Percentiles rank a stretch among this genome's conserved stretches.
Evolutionary conservation across 1,139 yeast species (phyloP).

Genomic region (Blastobotrys persicus): DNA sequence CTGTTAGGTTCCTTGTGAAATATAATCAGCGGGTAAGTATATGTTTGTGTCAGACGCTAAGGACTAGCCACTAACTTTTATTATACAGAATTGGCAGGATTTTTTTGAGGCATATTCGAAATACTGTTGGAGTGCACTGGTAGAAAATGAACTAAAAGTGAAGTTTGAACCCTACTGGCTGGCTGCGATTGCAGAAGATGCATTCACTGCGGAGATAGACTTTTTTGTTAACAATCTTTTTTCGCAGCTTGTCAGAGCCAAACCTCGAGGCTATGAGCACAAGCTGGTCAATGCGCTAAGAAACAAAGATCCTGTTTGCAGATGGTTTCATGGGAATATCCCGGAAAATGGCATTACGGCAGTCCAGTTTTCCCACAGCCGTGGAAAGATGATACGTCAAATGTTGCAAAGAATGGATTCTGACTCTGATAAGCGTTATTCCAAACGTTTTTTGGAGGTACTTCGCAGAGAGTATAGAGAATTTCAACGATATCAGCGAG

Average conservation of each 20-base stretch:
- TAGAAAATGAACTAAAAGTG: neutral
- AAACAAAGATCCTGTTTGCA: neutral
- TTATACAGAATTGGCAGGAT: constrained; percentile 10
- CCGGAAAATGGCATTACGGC: neutral
- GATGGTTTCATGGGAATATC: neutral
- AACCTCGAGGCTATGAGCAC: constrained; percentile 3
- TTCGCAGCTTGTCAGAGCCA: neutral
- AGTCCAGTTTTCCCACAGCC: neutral
- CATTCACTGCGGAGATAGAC: constrained; percentile 1
- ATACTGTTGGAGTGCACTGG: constrained; percentile 12
- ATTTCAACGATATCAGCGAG: neutral
- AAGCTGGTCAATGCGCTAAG: neutral
- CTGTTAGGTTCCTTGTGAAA: constrained; percentile 6
- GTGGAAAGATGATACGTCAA: neutral
- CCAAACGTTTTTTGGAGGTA: neutral
- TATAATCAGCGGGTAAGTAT: neutral
- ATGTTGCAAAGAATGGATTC: constrained; percentile 2
- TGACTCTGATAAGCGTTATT: neutral
- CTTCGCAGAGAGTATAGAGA: neutral
- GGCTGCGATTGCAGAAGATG: constrained; percentile 3
- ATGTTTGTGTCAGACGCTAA: neutral
- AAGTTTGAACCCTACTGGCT: constrained; percentile 10
- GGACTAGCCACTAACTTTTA: neutral
- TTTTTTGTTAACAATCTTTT: constrained; percentile 7
- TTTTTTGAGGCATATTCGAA: constrained; percentile 12